phyloP scores from a whole-genome alignment of 768 basidiomycete species.

The Macrocybe gigantea region DNA sequence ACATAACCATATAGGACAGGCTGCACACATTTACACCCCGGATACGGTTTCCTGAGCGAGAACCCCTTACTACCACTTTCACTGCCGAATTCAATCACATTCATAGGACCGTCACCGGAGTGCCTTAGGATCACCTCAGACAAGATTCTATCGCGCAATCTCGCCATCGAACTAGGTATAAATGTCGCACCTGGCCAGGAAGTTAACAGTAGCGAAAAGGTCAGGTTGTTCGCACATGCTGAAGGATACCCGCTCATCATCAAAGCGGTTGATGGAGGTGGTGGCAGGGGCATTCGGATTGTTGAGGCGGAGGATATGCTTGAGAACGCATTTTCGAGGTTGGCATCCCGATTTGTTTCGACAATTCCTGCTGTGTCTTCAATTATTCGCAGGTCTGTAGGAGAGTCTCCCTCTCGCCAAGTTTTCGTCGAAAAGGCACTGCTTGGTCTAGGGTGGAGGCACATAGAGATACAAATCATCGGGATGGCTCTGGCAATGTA shows the following conservation, averaged over 20 bases:
- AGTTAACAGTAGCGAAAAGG: constrained; percentile 19
- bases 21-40: constrained; percentile 37
- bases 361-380: background rate
- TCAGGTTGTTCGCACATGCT: constrained; percentile 17
- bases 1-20: constrained; percentile 12
- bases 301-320: constrained; percentile 69
- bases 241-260: constrained; percentile 62
- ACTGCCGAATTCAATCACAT: constrained; percentile 62
- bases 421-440: constrained; percentile 86
- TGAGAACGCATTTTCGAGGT: constrained; percentile 67
- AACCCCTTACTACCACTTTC: constrained; percentile 76
- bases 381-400: constrained; percentile 20
- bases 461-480: constrained; percentile 84
- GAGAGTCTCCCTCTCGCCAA: constrained; percentile 31
- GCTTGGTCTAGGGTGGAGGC: constrained; percentile 67
- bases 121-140: constrained; percentile 67
- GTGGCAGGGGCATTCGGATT: constrained; percentile 87
- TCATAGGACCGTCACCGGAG: constrained; percentile 77
- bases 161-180: constrained; percentile 23
- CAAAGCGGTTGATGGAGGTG: constrained; percentile 89
- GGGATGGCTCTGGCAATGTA: constrained; percentile 75
- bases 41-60: constrained; percentile 87
- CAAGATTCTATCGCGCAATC: constrained; percentile 29
- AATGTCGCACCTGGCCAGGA: constrained; percentile 23
- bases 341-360: constrained; percentile 2